Evolutionary conservation across 495 filamentous ascomycete species (phyloP).

Genomic region (Podospora didyma): DNA sequence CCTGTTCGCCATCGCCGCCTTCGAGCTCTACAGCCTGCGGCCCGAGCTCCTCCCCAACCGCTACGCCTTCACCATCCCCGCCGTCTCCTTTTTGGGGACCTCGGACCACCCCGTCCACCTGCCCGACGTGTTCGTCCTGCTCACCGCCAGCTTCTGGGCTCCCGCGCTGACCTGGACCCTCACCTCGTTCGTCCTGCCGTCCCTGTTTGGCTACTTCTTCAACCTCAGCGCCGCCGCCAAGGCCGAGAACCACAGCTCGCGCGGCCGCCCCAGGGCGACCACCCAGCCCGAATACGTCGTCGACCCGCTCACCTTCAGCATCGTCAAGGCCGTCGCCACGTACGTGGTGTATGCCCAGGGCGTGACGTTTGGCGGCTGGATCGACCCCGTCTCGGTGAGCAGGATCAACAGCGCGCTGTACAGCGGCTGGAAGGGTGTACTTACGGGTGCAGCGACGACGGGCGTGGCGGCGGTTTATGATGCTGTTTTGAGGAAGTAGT

Average conservation of each 20-base stretch:
- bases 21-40: slow-evolving; percentile 60
- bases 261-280: slow-evolving; percentile 23
- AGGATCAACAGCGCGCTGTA: slow-evolving; percentile 64
- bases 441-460: slow-evolving; percentile 69
- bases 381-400: slow-evolving; percentile 52
- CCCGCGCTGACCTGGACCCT: slow-evolving; percentile 73
- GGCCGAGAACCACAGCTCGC: slow-evolving; percentile 6
- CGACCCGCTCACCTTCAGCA: slow-evolving; percentile 85
- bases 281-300: slow-evolving; percentile 45
- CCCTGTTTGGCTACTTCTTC: slow-evolving; percentile 75
- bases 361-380: slow-evolving; percentile 61
- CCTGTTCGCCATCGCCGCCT: slow-evolving; percentile 57
- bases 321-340: slow-evolving; percentile 74
- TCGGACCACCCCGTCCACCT: slow-evolving; percentile 52
- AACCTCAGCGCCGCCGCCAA: slow-evolving; percentile 60
- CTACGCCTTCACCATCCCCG: slow-evolving; percentile 67
- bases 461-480: slow-evolving; percentile 73
- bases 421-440: slow-evolving; percentile 64
- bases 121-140: slow-evolving; percentile 78
- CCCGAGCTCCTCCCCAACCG: slow-evolving; percentile 61
- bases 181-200: slow-evolving; percentile 66
- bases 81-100: slow-evolving; percentile 50
- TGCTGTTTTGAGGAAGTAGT: slow-evolving; percentile 71
- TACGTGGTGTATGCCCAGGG: slow-evolving; percentile 73
- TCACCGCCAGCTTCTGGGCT: slow-evolving; percentile 77